A percentile compares a stretch with the other conserved stretches of the same genome.
These are phyloP conservation scores for Leccinum broughii DNA, from an alignment of 768 basidiomycete genomes.

Conservation along the genomic window DNA sequence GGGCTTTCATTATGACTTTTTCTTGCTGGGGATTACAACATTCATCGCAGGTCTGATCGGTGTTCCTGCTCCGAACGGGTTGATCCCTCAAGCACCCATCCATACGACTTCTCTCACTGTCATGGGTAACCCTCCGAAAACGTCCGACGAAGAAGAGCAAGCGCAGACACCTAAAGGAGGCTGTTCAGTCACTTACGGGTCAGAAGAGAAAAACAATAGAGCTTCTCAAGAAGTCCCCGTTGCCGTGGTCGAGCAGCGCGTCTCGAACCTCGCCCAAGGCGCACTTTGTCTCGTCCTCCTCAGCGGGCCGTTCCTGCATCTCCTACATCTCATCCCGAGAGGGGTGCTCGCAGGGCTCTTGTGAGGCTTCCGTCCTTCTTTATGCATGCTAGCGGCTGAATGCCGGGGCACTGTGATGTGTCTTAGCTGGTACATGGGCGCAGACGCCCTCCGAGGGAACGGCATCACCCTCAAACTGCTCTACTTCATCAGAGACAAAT, in stretches of 20 bases:
- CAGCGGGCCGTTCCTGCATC: slow-evolving; percentile 77
- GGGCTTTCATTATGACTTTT: slow-evolving; percentile 86
- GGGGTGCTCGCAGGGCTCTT: slow-evolving; percentile 85
- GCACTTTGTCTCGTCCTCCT: slow-evolving; percentile 76
- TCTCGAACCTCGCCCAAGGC: slow-evolving; percentile 88
- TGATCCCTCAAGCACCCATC: slow-evolving; percentile 89
- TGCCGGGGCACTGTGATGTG: not conserved
- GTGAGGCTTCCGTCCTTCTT: slow-evolving; percentile 40
- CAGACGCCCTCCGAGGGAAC: slow-evolving; percentile 74
- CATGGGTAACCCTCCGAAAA: slow-evolving; percentile 49
- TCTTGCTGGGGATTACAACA: slow-evolving; percentile 86
- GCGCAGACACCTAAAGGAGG: not conserved
- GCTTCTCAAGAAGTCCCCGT: slow-evolving; percentile 54
- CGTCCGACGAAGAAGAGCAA: slow-evolving; percentile 40
- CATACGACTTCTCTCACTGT: slow-evolving; percentile 83
- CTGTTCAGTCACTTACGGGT: not conserved
- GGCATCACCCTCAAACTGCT: slow-evolving; percentile 82
- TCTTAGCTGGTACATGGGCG: slow-evolving; percentile 88
- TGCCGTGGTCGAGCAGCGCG: slow-evolving; percentile 88
- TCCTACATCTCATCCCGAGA: slow-evolving; percentile 78
- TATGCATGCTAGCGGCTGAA: slow-evolving; percentile 1
- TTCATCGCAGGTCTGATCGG: slow-evolving; percentile 87
- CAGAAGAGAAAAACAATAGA: slow-evolving; percentile 25
- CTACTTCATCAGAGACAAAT: slow-evolving; percentile 73
- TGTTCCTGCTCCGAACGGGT: slow-evolving; percentile 82